Evolutionary conservation across 345 rosid genomes (phyloP).

Genomic region (Acer saccharum): DNA sequence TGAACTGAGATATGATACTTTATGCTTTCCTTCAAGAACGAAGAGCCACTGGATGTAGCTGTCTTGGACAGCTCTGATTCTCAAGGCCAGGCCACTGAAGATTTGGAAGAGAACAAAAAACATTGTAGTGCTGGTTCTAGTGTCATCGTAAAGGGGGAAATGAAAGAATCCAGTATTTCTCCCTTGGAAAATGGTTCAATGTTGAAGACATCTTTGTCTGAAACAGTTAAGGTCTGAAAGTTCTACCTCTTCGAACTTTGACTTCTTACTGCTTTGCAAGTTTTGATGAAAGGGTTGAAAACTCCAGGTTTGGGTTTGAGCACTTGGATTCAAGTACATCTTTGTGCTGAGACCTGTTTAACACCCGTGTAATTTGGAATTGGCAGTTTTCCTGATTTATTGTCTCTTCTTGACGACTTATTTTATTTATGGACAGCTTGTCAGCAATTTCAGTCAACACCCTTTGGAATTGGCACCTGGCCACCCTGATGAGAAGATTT

Average conservation of each 20-base stretch:
- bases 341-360: background rate
- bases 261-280: background rate
- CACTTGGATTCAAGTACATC: background rate
- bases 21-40: slow-evolving; percentile 28
- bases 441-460: slow-evolving; percentile 6
- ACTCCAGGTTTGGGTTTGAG: slow-evolving; percentile 9
- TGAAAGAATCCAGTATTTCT: slow-evolving; percentile 25
- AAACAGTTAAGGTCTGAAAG: slow-evolving; percentile 37
- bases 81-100: background rate
- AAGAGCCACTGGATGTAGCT: slow-evolving; percentile 26
- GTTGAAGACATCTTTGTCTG: slow-evolving; percentile 20
- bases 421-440: slow-evolving; percentile 29
- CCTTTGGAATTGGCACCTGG: slow-evolving; percentile 25
- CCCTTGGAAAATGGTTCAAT: slow-evolving; percentile 13
- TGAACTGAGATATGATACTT: background rate
- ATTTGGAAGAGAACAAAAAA: no score
- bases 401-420: slow-evolving; percentile 18
- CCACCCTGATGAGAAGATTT: slow-evolving; percentile 21
- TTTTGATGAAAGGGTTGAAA: background rate
- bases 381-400: background rate
- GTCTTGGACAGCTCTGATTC: slow-evolving; percentile 30
- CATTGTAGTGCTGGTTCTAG: slow-evolving; percentile 16
- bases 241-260: slow-evolving; percentile 15
- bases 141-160: slow-evolving; percentile 28
- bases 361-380: background rate